Conservation (phyloP, 1,284 basidiomycete species). For the Heliocybe sulcata region DNA sequence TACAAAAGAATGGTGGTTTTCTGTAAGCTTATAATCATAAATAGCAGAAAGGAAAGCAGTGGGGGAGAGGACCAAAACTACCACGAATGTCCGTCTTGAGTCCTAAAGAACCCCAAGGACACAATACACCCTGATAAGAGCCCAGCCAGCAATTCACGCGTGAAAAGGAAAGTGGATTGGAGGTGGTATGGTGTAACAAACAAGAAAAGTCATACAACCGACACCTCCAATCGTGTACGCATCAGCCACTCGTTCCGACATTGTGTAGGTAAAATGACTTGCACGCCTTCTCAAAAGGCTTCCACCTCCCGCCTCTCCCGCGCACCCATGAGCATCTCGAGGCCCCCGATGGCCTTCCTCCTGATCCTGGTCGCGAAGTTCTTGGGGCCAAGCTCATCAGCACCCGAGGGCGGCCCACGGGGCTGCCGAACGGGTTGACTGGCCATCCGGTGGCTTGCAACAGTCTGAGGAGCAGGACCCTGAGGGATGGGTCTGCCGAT, state of each 20-base stretch:
- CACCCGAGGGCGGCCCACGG: conserved; percentile 77
- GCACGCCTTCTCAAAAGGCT: conserved; percentile 37
- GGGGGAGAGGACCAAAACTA: neutral
- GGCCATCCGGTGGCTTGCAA: conserved; percentile 41
- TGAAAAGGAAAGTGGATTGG: conserved; percentile 2
- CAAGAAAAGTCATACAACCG: neutral
- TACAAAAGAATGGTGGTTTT: conserved; percentile 1
- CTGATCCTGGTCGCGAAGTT: conserved; percentile 83
- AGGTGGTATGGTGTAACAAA: conserved; percentile 1
- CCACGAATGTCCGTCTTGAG: neutral
- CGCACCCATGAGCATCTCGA: conserved; percentile 66
- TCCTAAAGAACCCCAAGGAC: neutral
- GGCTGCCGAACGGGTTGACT: conserved; percentile 78
- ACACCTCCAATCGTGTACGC: neutral
- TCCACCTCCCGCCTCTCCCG: conserved; percentile 63
- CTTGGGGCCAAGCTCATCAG: conserved; percentile 81
- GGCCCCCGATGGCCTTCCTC: conserved; percentile 72
- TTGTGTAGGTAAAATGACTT: neutral
- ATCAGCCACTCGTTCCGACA: neutral
- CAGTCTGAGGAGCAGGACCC: conserved; percentile 17
- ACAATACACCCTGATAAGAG: neutral
- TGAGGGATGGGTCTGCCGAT: conserved; percentile 55
- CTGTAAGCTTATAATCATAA: neutral
- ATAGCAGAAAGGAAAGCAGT: neutral
- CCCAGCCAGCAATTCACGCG: neutral